phyloP scores from a whole-genome alignment of 2,329 filamentous ascomycete genomes.

The Elsinoe fawcettii region DNA sequence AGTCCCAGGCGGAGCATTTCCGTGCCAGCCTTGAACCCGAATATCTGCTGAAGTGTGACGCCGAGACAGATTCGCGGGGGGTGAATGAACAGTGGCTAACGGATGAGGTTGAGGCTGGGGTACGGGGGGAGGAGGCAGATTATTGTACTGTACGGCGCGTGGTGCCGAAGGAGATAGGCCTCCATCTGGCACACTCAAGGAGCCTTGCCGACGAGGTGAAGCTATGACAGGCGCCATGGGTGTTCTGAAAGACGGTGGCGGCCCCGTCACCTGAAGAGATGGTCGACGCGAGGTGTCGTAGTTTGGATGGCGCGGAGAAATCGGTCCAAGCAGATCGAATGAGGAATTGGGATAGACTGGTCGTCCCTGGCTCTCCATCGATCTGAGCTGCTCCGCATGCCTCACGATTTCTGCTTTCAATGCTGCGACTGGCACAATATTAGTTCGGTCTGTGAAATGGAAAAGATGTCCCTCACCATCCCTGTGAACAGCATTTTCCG shows the following conservation, averaged over 20 bases:
- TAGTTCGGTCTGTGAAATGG: background rate
- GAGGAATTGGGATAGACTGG: conserved; percentile 51
- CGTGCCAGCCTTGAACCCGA: conserved; percentile 60
- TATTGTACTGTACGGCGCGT: conserved; percentile 61
- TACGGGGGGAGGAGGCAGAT: conserved; percentile 54
- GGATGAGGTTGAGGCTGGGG: conserved; percentile 53
- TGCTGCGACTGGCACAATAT: conserved; percentile 36
- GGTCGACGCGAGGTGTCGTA: conserved; percentile 74
- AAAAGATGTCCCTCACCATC: conserved; percentile 56
- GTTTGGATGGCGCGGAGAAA: conserved; percentile 26
- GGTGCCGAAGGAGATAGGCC: conserved; percentile 63
- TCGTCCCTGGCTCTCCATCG: conserved; percentile 53
- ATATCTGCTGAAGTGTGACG: conserved; percentile 96
- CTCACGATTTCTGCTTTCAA: conserved; percentile 58
- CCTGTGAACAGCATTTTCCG: conserved; percentile 68
- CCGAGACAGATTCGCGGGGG: conserved; percentile 62
- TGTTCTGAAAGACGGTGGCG: conserved; percentile 63
- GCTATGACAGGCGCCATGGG: conserved; percentile 74
- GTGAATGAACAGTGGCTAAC: conserved; percentile 48
- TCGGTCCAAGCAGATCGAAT: conserved; percentile 42
- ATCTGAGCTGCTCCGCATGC: conserved; percentile 51
- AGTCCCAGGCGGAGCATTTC: conserved; percentile 53
- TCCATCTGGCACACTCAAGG: conserved; percentile 61
- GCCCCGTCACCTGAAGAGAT: conserved; percentile 56
- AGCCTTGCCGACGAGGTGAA: conserved; percentile 76